Evolutionary conservation across 2,329 filamentous ascomycete genomes (phyloP).

Genomic region (Dactylella cylindrospora): DNA sequence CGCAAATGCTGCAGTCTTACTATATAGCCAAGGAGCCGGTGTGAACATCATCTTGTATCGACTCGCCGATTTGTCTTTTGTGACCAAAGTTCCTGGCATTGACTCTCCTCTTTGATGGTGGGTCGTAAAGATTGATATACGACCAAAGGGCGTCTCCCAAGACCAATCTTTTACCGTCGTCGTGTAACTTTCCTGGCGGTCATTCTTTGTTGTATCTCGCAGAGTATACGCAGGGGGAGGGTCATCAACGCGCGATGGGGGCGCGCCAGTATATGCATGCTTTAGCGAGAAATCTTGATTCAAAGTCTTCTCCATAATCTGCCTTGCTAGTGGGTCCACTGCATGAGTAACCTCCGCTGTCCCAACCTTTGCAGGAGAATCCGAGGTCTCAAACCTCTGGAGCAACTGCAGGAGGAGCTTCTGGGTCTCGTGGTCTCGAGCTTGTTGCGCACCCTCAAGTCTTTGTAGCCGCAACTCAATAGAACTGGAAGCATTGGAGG

Average conservation of each 20-base stretch:
- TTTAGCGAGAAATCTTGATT: slow-evolving; percentile 15
- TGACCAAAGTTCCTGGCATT: neutral
- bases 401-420: slow-evolving; percentile 31
- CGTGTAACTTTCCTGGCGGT: slow-evolving; percentile 7
- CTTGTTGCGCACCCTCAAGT: slow-evolving; percentile 10
- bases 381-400: slow-evolving; percentile 19
- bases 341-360: slow-evolving; percentile 23
- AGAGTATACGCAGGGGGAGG: slow-evolving; percentile 30
- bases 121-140: slow-evolving; percentile 36
- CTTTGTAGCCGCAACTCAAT: slow-evolving; percentile 21
- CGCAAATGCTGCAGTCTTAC: slow-evolving; percentile 29
- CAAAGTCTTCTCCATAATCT: slow-evolving; percentile 33
- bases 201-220: neutral
- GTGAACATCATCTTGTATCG: slow-evolving; percentile 40
- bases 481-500: slow-evolving; percentile 5
- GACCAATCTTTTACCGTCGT: slow-evolving; percentile 32
- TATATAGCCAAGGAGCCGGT: slow-evolving; percentile 33
- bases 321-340: slow-evolving; percentile 22
- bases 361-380: slow-evolving; percentile 3
- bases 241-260: neutral
- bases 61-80: slow-evolving; percentile 36
- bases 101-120: slow-evolving; percentile 21
- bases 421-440: slow-evolving; percentile 29
- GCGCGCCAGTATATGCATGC: neutral
- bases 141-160: slow-evolving; percentile 37